Base-by-base conservation (phyloP, 2,329 filamentous ascomycete genomes). In the Polytolypa hystricis region DNA sequence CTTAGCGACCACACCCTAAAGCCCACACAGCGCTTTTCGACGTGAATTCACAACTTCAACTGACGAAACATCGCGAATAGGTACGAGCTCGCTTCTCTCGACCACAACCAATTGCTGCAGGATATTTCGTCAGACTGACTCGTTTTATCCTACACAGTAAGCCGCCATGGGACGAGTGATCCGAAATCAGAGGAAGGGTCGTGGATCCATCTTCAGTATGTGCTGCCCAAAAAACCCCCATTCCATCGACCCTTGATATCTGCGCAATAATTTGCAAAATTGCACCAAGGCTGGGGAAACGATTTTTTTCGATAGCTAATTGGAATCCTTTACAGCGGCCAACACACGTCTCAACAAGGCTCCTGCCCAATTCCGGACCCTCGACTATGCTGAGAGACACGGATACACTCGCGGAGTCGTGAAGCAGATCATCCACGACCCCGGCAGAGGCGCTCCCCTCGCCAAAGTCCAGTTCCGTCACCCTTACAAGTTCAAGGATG, bases 351-450 rank as follows among this genome's bases (percentile, higher is more conserved):
- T 96, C 63, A 89, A 91, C 75, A 95, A 96, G 79, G 78, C 81
- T 49, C 83, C 84, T 50, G 84, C 89, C 62, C 83, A 93, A 73
- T 96, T 98, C 81, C 77, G 91, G 70, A 84, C 77, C 57, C 84
- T 95, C 77, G 91, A 98, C 68, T 98, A 77, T 68, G 79, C 86
- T 66, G 87, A 95, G 75, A 79, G 84, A 65, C 89, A 96, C 78
- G 91, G 91, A 60, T 98, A 98, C 75, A 73, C 93, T 63, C 84
- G 91, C 57, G 91, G 91, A 71, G 78, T 96, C 51, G 87, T 98
- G 65, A 94, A 91, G 79, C 85, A 96, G 63, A 95, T 96, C 70
- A 83, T 98, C 71, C 91, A 98, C 80, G 91, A 98, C 71, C 79
- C 87, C 58, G 91, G 91, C 67, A 87, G 91, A 73, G 91, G 91